These are phyloP conservation scores for Xylaria digitata DNA, from an alignment of 2,329 filamentous ascomycete species.

Conservation along the genomic window DNA sequence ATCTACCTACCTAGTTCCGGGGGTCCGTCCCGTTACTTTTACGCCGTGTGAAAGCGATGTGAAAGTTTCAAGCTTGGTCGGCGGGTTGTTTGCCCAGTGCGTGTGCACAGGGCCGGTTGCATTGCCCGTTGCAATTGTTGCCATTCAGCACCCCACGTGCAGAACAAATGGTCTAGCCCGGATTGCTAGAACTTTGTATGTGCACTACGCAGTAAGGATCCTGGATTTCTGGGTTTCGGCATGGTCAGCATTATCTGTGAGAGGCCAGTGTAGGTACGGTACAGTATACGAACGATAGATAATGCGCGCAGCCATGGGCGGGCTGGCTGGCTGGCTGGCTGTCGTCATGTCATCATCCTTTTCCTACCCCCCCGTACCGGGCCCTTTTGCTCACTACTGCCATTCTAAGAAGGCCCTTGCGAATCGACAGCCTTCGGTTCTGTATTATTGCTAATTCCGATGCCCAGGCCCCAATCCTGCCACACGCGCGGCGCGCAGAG, in stretches of 20 bases:
- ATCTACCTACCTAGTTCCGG: background rate
- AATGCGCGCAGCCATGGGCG: too few species aligned
- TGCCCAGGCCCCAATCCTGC: slow-evolving; percentile 29
- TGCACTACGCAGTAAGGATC: slow-evolving; percentile 3
- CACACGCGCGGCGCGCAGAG: slow-evolving; percentile 9
- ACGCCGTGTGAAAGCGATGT: slow-evolving; percentile 19
- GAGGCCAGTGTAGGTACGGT: slow-evolving; percentile 27
- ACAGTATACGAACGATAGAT: background rate
- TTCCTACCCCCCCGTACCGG: background rate
- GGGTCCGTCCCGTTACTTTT: background rate
- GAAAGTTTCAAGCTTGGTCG: background rate
- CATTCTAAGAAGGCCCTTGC: slow-evolving; percentile 30
- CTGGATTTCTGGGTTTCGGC: slow-evolving; percentile 30
- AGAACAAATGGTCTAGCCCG: slow-evolving; percentile 12
- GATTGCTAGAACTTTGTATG: slow-evolving; percentile 28
- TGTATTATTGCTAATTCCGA: slow-evolving; percentile 15
- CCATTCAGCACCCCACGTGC: slow-evolving; percentile 49
- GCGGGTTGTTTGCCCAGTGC: slow-evolving; percentile 8
- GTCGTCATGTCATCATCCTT: too few species aligned
- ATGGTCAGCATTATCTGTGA: slow-evolving; percentile 36
- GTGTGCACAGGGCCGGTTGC: slow-evolving; percentile 26
- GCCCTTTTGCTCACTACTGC: slow-evolving; percentile 15
- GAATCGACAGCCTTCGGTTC: slow-evolving; percentile 8
- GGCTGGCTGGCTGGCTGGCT: too few species aligned
- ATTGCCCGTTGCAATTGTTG: slow-evolving; percentile 42